Percentiles rank a stretch among this genome's conserved stretches.
Evolutionary conservation across 2,329 filamentous ascomycete genomes (phyloP).

Genomic region (Fusarium miscanthi): DNA sequence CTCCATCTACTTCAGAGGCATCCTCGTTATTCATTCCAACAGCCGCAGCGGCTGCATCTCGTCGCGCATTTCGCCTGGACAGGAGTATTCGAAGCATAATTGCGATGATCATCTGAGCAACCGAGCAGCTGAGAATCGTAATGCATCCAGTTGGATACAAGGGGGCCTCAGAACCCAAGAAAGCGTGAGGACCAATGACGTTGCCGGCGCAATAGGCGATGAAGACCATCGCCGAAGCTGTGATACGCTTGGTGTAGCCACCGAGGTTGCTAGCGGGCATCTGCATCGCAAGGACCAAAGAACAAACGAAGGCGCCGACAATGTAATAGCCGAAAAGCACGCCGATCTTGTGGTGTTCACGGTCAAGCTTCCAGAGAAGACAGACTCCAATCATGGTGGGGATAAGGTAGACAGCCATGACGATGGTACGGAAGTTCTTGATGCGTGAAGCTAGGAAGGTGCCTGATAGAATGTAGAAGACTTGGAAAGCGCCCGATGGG

Average conservation of each 20-base stretch:
- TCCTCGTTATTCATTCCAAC: background rate
- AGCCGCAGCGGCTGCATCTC: slow-evolving; percentile 14
- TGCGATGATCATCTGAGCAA: slow-evolving; percentile 34
- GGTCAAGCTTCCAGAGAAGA: slow-evolving; percentile 61
- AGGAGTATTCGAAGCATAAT: slow-evolving; percentile 23
- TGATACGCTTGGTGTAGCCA: slow-evolving; percentile 60
- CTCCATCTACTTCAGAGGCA: background rate
- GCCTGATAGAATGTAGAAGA: slow-evolving; percentile 62
- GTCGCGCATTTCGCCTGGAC: slow-evolving; percentile 18
- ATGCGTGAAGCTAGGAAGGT: slow-evolving; percentile 61
- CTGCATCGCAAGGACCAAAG: slow-evolving; percentile 64
- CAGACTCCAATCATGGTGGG: slow-evolving; percentile 61
- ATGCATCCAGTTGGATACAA: slow-evolving; percentile 64
- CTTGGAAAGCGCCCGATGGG: slow-evolving; percentile 63
- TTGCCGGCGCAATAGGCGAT: slow-evolving; percentile 53
- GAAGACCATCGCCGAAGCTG: slow-evolving; percentile 59
- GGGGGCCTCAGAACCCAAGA: slow-evolving; percentile 57
- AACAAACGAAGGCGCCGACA: slow-evolving; percentile 59
- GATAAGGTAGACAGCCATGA: slow-evolving; percentile 62
- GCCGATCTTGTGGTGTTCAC: slow-evolving; percentile 53
- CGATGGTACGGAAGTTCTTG: slow-evolving; percentile 59
- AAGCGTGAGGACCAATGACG: slow-evolving; percentile 49
- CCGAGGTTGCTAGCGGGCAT: slow-evolving; percentile 61
- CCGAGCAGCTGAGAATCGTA: slow-evolving; percentile 30
- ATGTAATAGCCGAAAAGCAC: slow-evolving; percentile 65